Percentiles rank a stretch among this genome's conserved stretches.
Evolutionary conservation across 768 basidiomycete genomes (phyloP).

Genomic region (Gymnopilus junonius): DNA sequence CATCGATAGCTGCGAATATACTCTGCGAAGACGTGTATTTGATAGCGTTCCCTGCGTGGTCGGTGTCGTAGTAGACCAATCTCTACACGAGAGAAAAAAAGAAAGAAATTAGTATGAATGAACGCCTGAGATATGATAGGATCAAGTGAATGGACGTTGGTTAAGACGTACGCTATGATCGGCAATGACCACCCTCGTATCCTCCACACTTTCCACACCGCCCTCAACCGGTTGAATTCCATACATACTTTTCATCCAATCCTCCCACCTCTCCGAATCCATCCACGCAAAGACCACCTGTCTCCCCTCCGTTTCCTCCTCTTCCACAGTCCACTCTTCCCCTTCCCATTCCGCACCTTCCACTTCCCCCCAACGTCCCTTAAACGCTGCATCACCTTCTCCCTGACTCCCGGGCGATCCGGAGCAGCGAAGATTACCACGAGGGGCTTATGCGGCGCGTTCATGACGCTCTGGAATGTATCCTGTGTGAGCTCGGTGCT

Average conservation of each 20-base stretch:
- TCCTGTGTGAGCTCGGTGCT: conserved; percentile 75
- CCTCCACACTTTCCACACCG: conserved; percentile 31
- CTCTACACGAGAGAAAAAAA: conserved; percentile 41
- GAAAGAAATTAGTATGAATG: too few species aligned
- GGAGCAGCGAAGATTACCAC: conserved; percentile 71
- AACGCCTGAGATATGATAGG: not conserved
- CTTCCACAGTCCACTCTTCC: conserved; percentile 42
- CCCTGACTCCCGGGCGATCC: conserved; percentile 33
- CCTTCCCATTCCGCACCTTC: conserved; percentile 48
- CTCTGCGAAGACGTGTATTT: conserved; percentile 52
- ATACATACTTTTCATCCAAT: conserved; percentile 94
- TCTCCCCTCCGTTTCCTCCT: conserved; percentile 43
- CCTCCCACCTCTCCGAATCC: conserved; percentile 82
- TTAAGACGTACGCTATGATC: conserved; percentile 72
- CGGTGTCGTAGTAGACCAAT: conserved; percentile 77
- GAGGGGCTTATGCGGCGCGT: conserved; percentile 71
- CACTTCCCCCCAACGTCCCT: conserved; percentile 61
- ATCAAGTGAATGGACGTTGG: too few species aligned
- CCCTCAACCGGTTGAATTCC: conserved; percentile 49
- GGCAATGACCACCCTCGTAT: conserved; percentile 66
- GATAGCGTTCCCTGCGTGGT: conserved; percentile 58
- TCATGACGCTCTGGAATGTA: conserved; percentile 88
- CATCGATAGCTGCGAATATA: conserved; percentile 75
- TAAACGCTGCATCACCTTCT: conserved; percentile 50
- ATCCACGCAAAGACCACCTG: conserved; percentile 90